Evolutionary conservation across 805 yeast species (phyloP).

Genomic region (Starmerella khaoyaiensis): DNA sequence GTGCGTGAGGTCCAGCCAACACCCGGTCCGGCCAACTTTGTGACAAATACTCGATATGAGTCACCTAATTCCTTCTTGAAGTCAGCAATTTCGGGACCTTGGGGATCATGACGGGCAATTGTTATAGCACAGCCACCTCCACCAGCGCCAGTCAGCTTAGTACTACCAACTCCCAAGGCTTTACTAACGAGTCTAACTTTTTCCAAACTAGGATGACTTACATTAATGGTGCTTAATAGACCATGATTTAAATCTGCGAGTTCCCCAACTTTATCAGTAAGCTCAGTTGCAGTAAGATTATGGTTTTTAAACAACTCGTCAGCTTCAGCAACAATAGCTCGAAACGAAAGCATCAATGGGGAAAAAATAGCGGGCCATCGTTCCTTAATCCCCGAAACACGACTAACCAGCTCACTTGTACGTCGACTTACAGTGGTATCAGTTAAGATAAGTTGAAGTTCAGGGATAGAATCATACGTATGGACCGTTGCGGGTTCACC

Average conservation of each 20-base stretch:
- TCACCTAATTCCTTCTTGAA: constrained; percentile 30
- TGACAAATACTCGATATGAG: constrained; percentile 64
- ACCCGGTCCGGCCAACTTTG: constrained; percentile 82
- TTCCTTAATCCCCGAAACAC: constrained; percentile 46
- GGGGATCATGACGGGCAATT: constrained; percentile 38
- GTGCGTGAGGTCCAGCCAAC: constrained; percentile 36
- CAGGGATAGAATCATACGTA: constrained; percentile 60
- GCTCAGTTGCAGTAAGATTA: constrained; percentile 29
- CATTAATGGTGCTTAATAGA: constrained; percentile 70
- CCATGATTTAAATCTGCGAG: constrained; percentile 80
- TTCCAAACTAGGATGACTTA: constrained; percentile 86
- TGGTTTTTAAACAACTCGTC: constrained; percentile 48
- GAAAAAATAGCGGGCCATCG: constrained; percentile 43
- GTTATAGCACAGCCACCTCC: constrained; percentile 99
- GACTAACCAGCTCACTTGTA: constrained; percentile 70
- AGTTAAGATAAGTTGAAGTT: constrained; percentile 59
- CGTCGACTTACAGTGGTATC: constrained; percentile 80
- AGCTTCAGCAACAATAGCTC: constrained; percentile 57
- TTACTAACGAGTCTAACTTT: constrained; percentile 55
- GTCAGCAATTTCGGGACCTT: constrained; percentile 20
- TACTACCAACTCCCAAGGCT: constrained; percentile 55
- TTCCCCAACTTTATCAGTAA: constrained; percentile 25
- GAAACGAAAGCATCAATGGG: constrained; percentile 65
- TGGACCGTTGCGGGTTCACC: constrained; percentile 39
- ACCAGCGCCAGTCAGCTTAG: constrained; percentile 96